phyloP scores from a whole-genome alignment of 228 moss, liverwort and hornwort species.

The Sphagnum fallax region DNA sequence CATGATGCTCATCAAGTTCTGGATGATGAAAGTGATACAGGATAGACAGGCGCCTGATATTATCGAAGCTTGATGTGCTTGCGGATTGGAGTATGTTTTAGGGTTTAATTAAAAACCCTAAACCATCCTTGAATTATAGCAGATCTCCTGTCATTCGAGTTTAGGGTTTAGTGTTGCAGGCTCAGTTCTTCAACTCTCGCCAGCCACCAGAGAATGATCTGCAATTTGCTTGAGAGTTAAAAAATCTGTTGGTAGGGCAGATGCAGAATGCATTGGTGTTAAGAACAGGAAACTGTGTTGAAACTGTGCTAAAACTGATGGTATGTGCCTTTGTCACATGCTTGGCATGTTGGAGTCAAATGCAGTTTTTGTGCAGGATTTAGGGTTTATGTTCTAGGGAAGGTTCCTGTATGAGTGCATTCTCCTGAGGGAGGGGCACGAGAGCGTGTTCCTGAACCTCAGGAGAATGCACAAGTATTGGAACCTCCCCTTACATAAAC shows the following conservation, averaged over 20 bases:
- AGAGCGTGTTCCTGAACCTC: neutral
- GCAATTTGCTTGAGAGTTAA: neutral
- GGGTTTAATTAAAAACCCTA: neutral
- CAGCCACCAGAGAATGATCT: neutral
- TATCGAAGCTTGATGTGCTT: neutral
- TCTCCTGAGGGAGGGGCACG: neutral
- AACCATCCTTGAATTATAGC: neutral
- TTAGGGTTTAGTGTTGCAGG: neutral
- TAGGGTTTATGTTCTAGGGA: neutral
- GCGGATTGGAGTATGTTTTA: neutral
- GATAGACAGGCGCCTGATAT: no score
- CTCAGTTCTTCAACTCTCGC: no score
- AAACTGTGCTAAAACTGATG: constrained; percentile 5
- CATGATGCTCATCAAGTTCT: no score
- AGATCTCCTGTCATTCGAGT: neutral
- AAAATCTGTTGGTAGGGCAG: neutral
- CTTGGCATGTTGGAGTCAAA: neutral
- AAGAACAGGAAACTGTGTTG: neutral
- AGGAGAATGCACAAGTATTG: neutral
- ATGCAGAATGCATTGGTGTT: constrained; percentile 2
- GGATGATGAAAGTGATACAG: no score
- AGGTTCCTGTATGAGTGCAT: neutral
- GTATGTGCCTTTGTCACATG: neutral
- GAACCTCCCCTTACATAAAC: neutral
- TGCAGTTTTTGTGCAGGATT: neutral